Percentiles rank a stretch among this genome's conserved stretches.
Conservation (phyloP, 768 basidiomycete species). For the Psilocybe subaeruginosa region DNA sequence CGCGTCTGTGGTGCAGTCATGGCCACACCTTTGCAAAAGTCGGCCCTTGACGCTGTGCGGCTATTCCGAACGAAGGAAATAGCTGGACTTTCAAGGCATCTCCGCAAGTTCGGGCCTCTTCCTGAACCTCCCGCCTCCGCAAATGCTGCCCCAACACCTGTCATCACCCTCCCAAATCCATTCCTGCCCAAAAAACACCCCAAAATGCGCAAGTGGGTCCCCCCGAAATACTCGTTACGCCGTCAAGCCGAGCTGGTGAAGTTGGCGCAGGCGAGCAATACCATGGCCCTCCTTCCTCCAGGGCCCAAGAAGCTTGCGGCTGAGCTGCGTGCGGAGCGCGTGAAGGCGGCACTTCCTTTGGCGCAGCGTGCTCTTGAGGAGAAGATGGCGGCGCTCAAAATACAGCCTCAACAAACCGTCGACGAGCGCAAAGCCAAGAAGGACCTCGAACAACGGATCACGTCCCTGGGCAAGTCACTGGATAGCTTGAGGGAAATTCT, state of each 20-base stretch:
- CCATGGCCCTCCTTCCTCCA: slow-evolving; percentile 65
- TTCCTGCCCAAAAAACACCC: slow-evolving; percentile 69
- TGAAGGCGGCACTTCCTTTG: slow-evolving; percentile 20
- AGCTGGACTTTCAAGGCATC: slow-evolving; percentile 36
- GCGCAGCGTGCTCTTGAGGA: slow-evolving; percentile 4
- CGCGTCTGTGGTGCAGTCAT: neutral
- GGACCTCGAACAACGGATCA: neutral
- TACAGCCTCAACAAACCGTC: neutral
- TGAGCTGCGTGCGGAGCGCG: slow-evolving; percentile 21
- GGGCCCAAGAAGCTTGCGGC: slow-evolving; percentile 54
- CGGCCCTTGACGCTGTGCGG: slow-evolving; percentile 12
- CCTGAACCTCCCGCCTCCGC: slow-evolving; percentile 24
- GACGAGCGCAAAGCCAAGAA: neutral
- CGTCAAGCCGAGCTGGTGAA: slow-evolving; percentile 81
- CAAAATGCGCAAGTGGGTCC: slow-evolving; percentile 65
- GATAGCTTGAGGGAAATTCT: neutral
- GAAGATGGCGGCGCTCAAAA: neutral
- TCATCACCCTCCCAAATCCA: slow-evolving; percentile 57
- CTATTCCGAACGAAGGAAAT: slow-evolving; percentile 38
- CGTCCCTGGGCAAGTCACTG: neutral
- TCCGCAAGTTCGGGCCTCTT: slow-evolving; percentile 39
- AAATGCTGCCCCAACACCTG: slow-evolving; percentile 7
- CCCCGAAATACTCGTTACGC: slow-evolving; percentile 72
- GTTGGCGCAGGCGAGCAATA: slow-evolving; percentile 57
- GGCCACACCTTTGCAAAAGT: neutral